Percentiles rank a stretch among this genome's conserved stretches.
These are phyloP conservation scores for Annulohypoxylon bovei DNA, from an alignment of 495 filamentous ascomycete genomes.

Conservation along the genomic window DNA sequence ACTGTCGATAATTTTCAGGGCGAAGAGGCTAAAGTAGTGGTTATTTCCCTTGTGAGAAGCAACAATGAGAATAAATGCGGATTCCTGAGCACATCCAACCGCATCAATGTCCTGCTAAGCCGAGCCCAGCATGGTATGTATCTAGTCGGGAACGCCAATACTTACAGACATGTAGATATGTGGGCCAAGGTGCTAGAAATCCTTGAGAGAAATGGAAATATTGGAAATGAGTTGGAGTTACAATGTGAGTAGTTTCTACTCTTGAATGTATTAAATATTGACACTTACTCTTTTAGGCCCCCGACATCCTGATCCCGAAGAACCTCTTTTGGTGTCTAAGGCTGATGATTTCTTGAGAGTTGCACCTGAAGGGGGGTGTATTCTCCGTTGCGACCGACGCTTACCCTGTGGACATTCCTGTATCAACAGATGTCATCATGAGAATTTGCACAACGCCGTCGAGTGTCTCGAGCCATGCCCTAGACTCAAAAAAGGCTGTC, in stretches of 20 bases:
- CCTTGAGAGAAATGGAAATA: conserved; percentile 57
- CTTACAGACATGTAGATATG: conserved; percentile 68
- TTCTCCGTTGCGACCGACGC: conserved; percentile 64
- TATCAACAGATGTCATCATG: conserved; percentile 74
- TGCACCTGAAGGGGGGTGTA: conserved; percentile 79
- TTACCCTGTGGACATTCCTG: conserved; percentile 81
- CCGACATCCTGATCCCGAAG: conserved; percentile 71
- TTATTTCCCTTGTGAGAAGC: conserved; percentile 85
- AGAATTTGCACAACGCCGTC: conserved; percentile 69
- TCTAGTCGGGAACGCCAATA: conserved; percentile 76
- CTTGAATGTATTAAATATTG: neutral
- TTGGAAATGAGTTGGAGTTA: conserved; percentile 66
- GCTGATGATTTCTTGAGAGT: conserved; percentile 70
- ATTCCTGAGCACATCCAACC: conserved; percentile 77
- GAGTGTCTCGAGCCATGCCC: conserved; percentile 70
- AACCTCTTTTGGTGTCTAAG: conserved; percentile 61
- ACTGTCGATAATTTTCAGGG: conserved; percentile 91
- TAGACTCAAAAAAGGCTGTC: conserved; percentile 64
- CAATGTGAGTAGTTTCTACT: conserved; percentile 54
- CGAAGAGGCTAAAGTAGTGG: conserved; percentile 81
- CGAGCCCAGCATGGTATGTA: conserved; percentile 87
- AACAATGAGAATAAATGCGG: conserved; percentile 71
- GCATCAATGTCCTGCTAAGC: conserved; percentile 82
- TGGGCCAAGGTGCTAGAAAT: conserved; percentile 73
- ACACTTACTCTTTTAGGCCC: conserved; percentile 44